phyloP scores from a whole-genome alignment of 1,284 basidiomycete species.

The Takashimella koratensis region DNA sequence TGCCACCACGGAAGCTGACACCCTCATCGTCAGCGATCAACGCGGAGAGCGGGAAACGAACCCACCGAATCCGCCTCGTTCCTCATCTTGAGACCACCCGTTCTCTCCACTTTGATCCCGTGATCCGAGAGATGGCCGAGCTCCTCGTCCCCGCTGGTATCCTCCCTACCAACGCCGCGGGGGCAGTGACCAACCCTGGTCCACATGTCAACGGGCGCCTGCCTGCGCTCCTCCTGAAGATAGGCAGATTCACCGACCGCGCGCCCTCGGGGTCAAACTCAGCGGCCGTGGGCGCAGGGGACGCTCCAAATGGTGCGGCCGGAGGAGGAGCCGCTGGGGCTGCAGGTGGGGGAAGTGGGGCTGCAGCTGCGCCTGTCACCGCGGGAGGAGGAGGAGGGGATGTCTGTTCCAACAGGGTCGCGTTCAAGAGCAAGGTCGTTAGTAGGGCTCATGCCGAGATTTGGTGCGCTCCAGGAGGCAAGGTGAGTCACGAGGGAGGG shows the following conservation, averaged over 20 bases:
- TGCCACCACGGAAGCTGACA: not conserved
- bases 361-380: not conserved
- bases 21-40: not conserved
- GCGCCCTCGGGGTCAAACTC: not conserved
- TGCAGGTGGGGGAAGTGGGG: conserved; percentile 3
- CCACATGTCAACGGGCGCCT: conserved; percentile 51
- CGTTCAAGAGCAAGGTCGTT: conserved; percentile 96
- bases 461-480: conserved; percentile 64
- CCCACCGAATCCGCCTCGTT: conserved; percentile 69
- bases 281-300: conserved; percentile 7
- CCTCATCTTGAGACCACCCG: conserved; percentile 88
- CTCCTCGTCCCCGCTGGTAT: conserved; percentile 54
- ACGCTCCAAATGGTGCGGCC: conserved; percentile 5
- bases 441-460: conserved; percentile 91
- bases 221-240: conserved; percentile 62
- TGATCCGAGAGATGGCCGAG: conserved; percentile 63
- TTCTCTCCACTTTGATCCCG: conserved; percentile 88
- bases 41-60: conserved; percentile 16
- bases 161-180: conserved; percentile 30
- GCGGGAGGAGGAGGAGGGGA: conserved; percentile 52
- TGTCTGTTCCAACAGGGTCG: conserved; percentile 73
- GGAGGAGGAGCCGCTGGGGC: conserved; percentile 4
- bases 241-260: conserved; percentile 82
- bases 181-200: conserved; percentile 19
- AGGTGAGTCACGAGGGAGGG: conserved; percentile 40